A percentile compares a stretch with the other conserved stretches of the same genome.
phyloP scores from a whole-genome alignment of 495 filamentous ascomycete genomes.

The Acidomyces sp. region DNA sequence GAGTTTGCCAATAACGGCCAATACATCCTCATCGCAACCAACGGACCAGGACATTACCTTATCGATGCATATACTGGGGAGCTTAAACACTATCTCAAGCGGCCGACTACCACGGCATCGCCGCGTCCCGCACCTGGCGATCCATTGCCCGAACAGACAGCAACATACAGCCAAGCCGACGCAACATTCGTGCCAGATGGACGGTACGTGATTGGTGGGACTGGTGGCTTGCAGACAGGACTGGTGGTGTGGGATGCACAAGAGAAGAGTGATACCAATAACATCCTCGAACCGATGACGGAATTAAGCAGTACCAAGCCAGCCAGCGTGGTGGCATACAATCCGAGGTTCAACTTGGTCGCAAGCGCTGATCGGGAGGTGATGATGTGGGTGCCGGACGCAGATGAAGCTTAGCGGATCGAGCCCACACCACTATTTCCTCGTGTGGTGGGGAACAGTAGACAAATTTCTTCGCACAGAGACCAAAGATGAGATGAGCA shows the following conservation, averaged over 20 bases:
- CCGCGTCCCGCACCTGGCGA: slow-evolving; percentile 39
- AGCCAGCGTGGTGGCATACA: slow-evolving; percentile 68
- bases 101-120: slow-evolving; percentile 34
- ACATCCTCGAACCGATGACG: slow-evolving; percentile 49
- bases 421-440: too few relatives aligned
- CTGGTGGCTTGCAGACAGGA: slow-evolving; percentile 41
- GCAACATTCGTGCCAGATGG: slow-evolving; percentile 82
- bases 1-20: slow-evolving; percentile 95
- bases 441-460: too few relatives aligned
- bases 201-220: slow-evolving; percentile 68
- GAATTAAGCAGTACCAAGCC: slow-evolving; percentile 52
- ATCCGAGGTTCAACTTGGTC: slow-evolving; percentile 80
- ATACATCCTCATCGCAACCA: slow-evolving; percentile 66
- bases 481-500: too few relatives aligned
- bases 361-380: slow-evolving; percentile 78
- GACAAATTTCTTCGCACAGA: too few relatives aligned
- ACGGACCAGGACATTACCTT: slow-evolving; percentile 67
- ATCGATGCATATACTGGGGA: slow-evolving; percentile 78
- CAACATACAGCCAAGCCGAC: slow-evolving; percentile 49
- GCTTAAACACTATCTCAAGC: slow-evolving; percentile 42
- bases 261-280: slow-evolving; percentile 25
- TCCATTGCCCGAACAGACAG: slow-evolving; percentile 23
- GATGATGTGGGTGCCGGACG: slow-evolving; percentile 80
- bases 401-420: slow-evolving; percentile 28
- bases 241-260: slow-evolving; percentile 75